Evolutionary conservation across 164 flowering plant species (phyloP), one percentile per base, ranked within the genome.

Genomic region (Aristolochia fimbriata): DNA sequence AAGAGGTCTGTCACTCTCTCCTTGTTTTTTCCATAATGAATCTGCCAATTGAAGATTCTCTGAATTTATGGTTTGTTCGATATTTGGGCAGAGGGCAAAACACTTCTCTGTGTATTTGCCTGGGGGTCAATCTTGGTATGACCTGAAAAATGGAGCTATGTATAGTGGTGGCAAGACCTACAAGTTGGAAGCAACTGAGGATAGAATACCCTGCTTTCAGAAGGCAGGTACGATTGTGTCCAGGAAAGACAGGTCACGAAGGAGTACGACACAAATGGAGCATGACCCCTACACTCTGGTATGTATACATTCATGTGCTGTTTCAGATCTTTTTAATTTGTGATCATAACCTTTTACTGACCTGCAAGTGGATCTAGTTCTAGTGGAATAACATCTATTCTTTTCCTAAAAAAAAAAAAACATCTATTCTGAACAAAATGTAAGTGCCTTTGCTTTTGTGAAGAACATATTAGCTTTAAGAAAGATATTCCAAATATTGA

Each of bases 281-380:
- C 76, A 84, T 53, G 99, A 94, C 79, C 99, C 99, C 51, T 94
- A 80, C 67, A 91, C 99, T 58, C 74, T 94, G 96, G 99, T 94
- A 85, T n/a, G 84, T 68, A 37, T 37, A 10, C 43, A 37, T 37
- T 37, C 43, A 37, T 10, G 43, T 37, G 43, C 8, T 37, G 7
- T 37, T 37, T 37, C 4, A 7, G 10, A 3, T 6, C 8, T 37
- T 6, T 37, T 37, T 10, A 37, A 10, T 7, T 37, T 37, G 12
- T 37, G 43, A 37, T 37, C 43, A 37, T 6, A 37, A 37, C 43
- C 43, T 37, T 3, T 37, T 37, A 37, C 43, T 6, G 43, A 37
- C 43, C 4, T 37, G 12, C 37, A 37, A 37, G 43, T 37, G 43
- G 12, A 10, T 3, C 8, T 6, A 3, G 0, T 3, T 37, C 4